Evolutionary conservation across 2,329 filamentous ascomycete genomes (phyloP), one percentile per base, ranked within the genome.

Genomic region (Fusarium verrucosum): DNA sequence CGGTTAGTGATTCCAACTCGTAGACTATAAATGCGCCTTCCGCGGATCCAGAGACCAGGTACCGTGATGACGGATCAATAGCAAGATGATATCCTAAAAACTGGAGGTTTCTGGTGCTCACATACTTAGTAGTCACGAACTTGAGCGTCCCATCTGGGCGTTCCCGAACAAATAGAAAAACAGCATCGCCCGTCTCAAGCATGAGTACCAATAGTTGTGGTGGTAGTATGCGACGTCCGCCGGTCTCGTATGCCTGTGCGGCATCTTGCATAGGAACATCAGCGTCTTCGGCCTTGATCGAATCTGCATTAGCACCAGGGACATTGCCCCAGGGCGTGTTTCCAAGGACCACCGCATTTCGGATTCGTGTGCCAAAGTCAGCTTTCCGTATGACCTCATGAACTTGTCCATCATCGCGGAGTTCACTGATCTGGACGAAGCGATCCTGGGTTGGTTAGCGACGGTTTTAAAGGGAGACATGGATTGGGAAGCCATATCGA

Each of bases 161-260:
- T 26, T 80, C 77, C 43, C 77, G 79, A 42, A 92, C 82, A 74
- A 90, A 94, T 22, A 97, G 78, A 68, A 97, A 97, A 22, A 94
- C 82, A 46, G 92, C 80, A 57, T 92, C 87, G 33, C 89, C 88
- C 16, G 85, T 87, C 64, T 91, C 89, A 10, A 97, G 83, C 20
- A 92, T 87, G 16, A 98, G 79, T 5, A 95, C 84, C 16, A 98
- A 80, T 22, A 94, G 80, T 72, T 98, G 92, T n/a, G 92, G 90
- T 13, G 94, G 92, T 52, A 90, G 75, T 58, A 68, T 23, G 26
- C 40, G 65, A 16, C 45, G 43, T 8, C 32, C 23, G 11, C 64
- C 35, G 16, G 37, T 23, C 16, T 63, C 42, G 38, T 41, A 35
- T 43, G 57, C 33, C 8, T 53, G 59, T 37, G 55, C 7, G 9